Base-by-base conservation (phyloP, 805 yeast species). In the Pichia cephalocereana region DNA sequence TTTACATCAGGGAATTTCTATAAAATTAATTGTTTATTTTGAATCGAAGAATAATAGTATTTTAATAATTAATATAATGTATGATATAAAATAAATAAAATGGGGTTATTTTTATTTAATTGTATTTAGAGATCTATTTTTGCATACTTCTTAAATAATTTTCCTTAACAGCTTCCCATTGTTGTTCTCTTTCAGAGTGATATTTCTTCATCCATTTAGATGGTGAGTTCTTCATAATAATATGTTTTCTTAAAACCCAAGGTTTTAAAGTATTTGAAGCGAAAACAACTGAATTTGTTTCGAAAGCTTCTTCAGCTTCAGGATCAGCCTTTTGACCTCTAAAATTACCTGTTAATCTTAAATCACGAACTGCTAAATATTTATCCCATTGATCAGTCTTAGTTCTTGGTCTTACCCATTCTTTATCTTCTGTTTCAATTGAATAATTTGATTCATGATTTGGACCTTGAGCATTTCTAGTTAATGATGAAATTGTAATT, bases 221-320 rank as follows among this genome's bases (percentile, higher is more conserved):
- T 31, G 71, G 71, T 26, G 67, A 59, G 50, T 65, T 66, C 57
- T 66, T 66, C 70, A 67, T 66, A 52, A 67, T 66, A 34, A 67
- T 53, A 53, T 67, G 71, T 48, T 64, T 66, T 52, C 70, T 59
- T 46, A 66, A 58, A 38, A 67, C 66, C 71, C 70, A 67, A 27
- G 70, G 70, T 47, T 58, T 65, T 23, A 55, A 51, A 17, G 62
- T 60, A 42, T 57, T 52, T 34, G 65, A 62, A 30, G 63, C 66
- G 51, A 65, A 66, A 27, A 56, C 64, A 41, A 71, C 66, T 11
- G 85, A 75, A 62, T 76, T 80, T n/a, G 86, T 80, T 68, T 82
- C 84, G 74, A 87, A 86, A 32, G 72, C 75, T 52, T 83, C 90
- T 38, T 89, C 88, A 5, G 95, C 95, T 39, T 74, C 67, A 8